Evolutionary conservation across 768 basidiomycete species (phyloP).

Genomic region (Podaxis sp.): DNA sequence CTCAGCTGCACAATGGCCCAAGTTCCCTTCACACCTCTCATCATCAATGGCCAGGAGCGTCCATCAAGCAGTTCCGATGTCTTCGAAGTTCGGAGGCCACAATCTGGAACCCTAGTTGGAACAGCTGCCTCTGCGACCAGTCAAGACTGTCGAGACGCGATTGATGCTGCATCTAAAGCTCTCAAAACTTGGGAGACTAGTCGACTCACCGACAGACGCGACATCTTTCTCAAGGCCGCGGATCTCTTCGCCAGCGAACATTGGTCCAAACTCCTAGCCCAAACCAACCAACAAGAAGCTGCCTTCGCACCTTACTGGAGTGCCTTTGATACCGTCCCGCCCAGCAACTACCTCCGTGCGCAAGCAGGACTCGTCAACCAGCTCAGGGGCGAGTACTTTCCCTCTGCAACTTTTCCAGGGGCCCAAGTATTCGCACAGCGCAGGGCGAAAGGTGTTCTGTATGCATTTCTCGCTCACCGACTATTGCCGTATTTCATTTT

Average conservation of each 20-base stretch:
- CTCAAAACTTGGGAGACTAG: conserved; percentile 49
- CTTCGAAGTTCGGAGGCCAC: conserved; percentile 48
- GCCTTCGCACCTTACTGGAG: conserved; percentile 31
- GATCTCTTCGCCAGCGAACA: conserved; percentile 43
- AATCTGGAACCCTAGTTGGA: conserved; percentile 42
- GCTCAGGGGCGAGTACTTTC: conserved; percentile 44
- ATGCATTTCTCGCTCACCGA: conserved; percentile 19
- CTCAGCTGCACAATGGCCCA: not conserved
- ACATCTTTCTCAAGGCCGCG: conserved; percentile 49
- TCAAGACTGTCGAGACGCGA: conserved; percentile 43
- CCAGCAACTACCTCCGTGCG: conserved; percentile 27
- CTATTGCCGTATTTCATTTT: not conserved
- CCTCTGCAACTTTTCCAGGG: conserved; percentile 42
- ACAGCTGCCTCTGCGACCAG: conserved; percentile 44
- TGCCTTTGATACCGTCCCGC: conserved; percentile 25
- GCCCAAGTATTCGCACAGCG: conserved; percentile 43
- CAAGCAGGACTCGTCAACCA: conserved; percentile 34
- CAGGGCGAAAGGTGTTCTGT: conserved; percentile 55
- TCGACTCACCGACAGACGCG: conserved; percentile 34
- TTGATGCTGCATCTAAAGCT: conserved; percentile 44
- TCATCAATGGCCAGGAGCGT: conserved; percentile 39
- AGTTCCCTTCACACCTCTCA: conserved; percentile 33
- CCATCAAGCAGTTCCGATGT: conserved; percentile 34
- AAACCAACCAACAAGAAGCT: conserved; percentile 38
- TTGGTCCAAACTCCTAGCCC: conserved; percentile 35